These are phyloP conservation scores for Cordyceps fumosorosea DNA, from an alignment of 2,329 filamentous ascomycete genomes.

Conservation along the genomic window DNA sequence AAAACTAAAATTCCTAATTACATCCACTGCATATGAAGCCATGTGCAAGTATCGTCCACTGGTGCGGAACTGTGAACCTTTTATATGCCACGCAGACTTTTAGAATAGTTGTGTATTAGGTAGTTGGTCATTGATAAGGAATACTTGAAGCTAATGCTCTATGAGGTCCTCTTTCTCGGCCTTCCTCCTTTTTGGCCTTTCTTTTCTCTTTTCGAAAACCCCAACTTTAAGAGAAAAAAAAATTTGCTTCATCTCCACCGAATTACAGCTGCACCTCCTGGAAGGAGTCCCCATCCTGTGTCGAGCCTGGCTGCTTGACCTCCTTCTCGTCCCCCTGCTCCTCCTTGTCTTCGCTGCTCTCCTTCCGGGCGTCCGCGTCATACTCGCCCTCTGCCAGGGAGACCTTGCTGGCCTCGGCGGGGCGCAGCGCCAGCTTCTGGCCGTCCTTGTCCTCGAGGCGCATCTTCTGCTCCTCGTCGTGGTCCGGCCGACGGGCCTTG, in stretches of 20 bases:
- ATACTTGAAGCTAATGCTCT: neutral
- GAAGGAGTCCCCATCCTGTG: slow-evolving; percentile 53
- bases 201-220: neutral
- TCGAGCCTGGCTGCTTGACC: slow-evolving; percentile 34
- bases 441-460: slow-evolving; percentile 48
- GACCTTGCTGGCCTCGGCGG: slow-evolving; percentile 24
- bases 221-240: neutral
- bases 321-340: slow-evolving; percentile 26
- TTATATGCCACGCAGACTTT: too few relatives aligned
- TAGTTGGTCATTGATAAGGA: neutral
- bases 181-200: neutral
- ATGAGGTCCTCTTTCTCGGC: neutral
- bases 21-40: too few relatives aligned
- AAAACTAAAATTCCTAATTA: too few relatives aligned
- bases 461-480: slow-evolving; percentile 48
- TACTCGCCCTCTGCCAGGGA: slow-evolving; percentile 15
- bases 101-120: neutral
- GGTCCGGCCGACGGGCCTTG: slow-evolving; percentile 24
- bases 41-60: too few relatives aligned
- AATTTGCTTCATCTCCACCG: neutral
- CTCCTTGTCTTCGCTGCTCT: slow-evolving; percentile 26
- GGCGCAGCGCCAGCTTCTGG: slow-evolving; percentile 45
- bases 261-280: slow-evolving; percentile 54
- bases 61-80: too few relatives aligned
- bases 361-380: slow-evolving; percentile 18